Percentiles rank a stretch among this genome's conserved stretches.
These are phyloP conservation scores for Phytophthora agathidicida DNA, from an alignment of 352 stramenopile genomes.

Conservation along the genomic window DNA sequence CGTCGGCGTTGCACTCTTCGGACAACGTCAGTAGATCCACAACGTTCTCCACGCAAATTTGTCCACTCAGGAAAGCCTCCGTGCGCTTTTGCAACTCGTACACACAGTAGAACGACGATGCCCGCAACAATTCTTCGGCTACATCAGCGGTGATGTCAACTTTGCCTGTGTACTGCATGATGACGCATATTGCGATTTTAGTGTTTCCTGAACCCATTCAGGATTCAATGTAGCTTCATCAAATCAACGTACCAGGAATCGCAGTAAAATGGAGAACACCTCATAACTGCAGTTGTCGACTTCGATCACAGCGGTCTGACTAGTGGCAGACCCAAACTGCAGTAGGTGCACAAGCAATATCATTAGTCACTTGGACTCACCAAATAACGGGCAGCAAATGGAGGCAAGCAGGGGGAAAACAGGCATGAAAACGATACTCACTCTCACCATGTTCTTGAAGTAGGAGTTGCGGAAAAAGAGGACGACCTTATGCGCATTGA, in stretches of 20 bases:
- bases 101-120: constrained; percentile 84
- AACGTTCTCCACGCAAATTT: constrained; percentile 85
- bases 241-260: constrained; percentile 72
- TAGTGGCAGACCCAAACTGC: constrained; percentile 83
- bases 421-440: constrained; percentile 55
- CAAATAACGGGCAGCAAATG: background rate
- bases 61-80: constrained; percentile 77
- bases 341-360: constrained; percentile 16
- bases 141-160: constrained; percentile 84
- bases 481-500: constrained; percentile 90
- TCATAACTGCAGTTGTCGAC: constrained; percentile 90
- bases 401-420: constrained; percentile 1
- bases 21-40: constrained; percentile 78
- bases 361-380: constrained; percentile 14
- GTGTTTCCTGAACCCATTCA: background rate
- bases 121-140: constrained; percentile 80
- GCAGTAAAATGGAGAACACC: constrained; percentile 85
- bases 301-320: constrained; percentile 86
- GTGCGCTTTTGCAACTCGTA: constrained; percentile 87
- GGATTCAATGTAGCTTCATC: background rate
- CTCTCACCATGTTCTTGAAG: constrained; percentile 92
- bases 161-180: constrained; percentile 87
- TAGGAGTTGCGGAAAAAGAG: constrained; percentile 91
- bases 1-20: constrained; percentile 76
- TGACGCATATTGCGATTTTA: constrained; percentile 22